These are phyloP conservation scores for Paramyrothecium roridum DNA, from an alignment of 2,329 filamentous ascomycete species.

Conservation along the genomic window DNA sequence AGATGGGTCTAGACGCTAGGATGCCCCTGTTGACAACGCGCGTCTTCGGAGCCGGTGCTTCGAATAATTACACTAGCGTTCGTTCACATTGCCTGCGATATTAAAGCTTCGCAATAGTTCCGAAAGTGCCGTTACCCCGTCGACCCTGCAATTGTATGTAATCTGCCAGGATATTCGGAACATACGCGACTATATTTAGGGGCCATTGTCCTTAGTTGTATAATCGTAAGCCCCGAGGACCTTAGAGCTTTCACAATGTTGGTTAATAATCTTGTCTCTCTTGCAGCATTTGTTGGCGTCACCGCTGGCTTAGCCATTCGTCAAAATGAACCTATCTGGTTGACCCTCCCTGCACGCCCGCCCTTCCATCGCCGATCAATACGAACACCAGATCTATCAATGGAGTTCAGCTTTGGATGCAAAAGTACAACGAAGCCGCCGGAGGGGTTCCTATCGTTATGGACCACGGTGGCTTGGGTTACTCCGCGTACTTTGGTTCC, in stretches of 20 bases:
- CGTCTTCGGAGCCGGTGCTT: no score
- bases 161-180: neutral
- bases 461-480: conserved; percentile 36
- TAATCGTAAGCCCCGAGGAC: neutral
- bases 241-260: neutral
- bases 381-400: conserved; percentile 25
- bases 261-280: neutral
- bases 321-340: conserved; percentile 22
- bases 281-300: neutral
- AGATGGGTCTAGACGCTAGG: no score
- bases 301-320: conserved; percentile 16
- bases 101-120: neutral
- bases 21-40: no score
- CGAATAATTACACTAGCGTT: neutral
- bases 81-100: neutral
- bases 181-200: neutral
- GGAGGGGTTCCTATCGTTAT: conserved; percentile 32
- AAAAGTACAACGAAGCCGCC: conserved; percentile 33
- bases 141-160: neutral
- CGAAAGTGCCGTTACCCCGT: neutral
- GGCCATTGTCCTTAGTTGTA: neutral
- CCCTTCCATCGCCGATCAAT: conserved; percentile 29
- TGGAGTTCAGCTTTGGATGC: conserved; percentile 36
- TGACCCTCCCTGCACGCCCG: conserved; percentile 31
- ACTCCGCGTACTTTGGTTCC: conserved; percentile 36